These are phyloP conservation scores for Syncephalastrum sp. DNA, from an alignment of 371 early-diverging fungal genomes.

Conservation along the genomic window DNA sequence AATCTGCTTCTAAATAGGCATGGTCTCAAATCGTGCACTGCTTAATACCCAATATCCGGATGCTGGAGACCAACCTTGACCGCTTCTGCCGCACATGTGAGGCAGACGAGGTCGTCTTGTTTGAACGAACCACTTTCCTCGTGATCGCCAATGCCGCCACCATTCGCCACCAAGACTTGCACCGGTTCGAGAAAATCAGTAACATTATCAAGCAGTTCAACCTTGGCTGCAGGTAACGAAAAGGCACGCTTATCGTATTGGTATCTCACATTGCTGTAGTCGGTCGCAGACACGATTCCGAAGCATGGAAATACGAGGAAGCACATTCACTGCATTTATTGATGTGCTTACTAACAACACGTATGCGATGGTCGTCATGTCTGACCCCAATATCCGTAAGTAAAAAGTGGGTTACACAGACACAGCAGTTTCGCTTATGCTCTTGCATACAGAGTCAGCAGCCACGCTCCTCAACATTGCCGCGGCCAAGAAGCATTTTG, in stretches of 20 bases:
- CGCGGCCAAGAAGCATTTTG: conserved; percentile 85
- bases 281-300: conserved; percentile 82
- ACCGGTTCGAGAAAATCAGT: conserved; percentile 91
- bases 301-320: conserved; percentile 85
- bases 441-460: conserved; percentile 67
- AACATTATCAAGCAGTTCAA: conserved; percentile 95
- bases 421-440: conserved; percentile 2
- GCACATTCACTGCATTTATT: conserved; percentile 83
- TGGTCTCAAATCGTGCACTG: conserved; percentile 96
- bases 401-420: conserved; percentile 1
- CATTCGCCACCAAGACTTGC: conserved; percentile 58
- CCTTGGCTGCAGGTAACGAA: conserved; percentile 71
- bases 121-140: conserved; percentile 92
- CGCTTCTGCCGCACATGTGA: conserved; percentile 83
- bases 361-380: conserved; percentile 89
- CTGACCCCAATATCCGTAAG: conserved; percentile 90
- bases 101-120: conserved; percentile 92
- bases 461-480: conserved; percentile 83
- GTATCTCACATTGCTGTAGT: conserved; percentile 15
- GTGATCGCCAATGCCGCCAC: conserved; percentile 83
- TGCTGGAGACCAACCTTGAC: conserved; percentile 75
- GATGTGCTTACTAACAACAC: conserved; percentile 94
- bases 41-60: conserved; percentile 88
- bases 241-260: too few relatives aligned
- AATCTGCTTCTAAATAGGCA: conserved; percentile 55